A percentile compares a stretch with the other conserved stretches of the same genome.
These are phyloP conservation scores for Volvox reticuliferus DNA, from an alignment of 139 green algal species.

Conservation along the genomic window DNA sequence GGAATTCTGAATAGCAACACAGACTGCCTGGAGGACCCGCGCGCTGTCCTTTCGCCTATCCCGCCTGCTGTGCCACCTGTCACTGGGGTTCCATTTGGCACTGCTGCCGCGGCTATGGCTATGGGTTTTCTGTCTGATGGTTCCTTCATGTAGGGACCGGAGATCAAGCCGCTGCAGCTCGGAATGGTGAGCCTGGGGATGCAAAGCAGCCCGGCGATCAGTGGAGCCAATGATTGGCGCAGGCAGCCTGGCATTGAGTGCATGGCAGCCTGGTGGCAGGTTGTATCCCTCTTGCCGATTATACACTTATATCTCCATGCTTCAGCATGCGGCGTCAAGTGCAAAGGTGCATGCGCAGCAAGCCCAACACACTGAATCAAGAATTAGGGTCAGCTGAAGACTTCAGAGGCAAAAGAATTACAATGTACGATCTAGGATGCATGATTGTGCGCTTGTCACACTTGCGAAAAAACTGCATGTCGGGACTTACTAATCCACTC, in stretches of 20 bases:
- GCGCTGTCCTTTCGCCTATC: neutral
- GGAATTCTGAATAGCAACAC: neutral
- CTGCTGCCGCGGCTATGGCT: neutral
- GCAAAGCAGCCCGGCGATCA: neutral
- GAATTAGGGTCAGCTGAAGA: no score
- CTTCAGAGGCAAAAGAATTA: no score
- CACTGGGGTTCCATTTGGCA: neutral
- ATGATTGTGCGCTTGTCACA: no score
- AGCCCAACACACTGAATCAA: no score
- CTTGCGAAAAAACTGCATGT: no score
- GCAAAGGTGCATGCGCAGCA: no score
- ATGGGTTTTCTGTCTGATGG: neutral
- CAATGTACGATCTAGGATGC: no score
- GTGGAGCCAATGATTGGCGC: neutral
- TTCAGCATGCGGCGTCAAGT: no score
- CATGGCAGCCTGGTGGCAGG: neutral
- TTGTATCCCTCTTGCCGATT: no score
- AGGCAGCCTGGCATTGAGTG: neutral
- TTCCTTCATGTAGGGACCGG: neutral
- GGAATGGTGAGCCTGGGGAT: neutral
- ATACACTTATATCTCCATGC: no score
- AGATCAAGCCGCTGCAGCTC: neutral
- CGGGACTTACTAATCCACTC: no score
- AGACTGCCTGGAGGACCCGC: conserved; percentile 16
- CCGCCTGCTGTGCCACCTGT: neutral